Base-by-base conservation (phyloP, 2,329 filamentous ascomycete genomes). In the Scorias spongiosa region DNA sequence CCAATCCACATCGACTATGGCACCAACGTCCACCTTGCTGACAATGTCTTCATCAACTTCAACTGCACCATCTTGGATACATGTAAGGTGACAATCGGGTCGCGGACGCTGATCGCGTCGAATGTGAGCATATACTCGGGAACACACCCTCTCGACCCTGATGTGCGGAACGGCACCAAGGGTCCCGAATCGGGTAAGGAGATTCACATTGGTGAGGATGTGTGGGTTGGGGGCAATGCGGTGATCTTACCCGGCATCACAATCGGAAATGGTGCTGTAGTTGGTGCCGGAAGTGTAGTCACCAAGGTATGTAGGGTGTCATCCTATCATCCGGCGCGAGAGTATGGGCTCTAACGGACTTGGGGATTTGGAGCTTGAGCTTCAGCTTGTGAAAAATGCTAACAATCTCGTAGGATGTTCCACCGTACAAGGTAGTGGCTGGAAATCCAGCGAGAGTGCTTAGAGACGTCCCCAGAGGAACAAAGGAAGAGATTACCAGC, bases 251-350 rank as follows among this genome's bases (percentile, higher is more conserved):
- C 84, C 0, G 86, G 86, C 0, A 78, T 93, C 18, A 88, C 74
- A 1, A 81, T 93, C 50, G 86, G 87, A 0, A 70, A 72, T 44
- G 85, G 86, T 0, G 71, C 68, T 4, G 83, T 80, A 0, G 71
- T 93, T 47, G 87, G 84, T 1, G 86, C 87, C 1, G 84, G 81
- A 1, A 85, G 80, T 57, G 83, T 93, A 3, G 85, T 93, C 18
- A 91, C 84, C 2, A 91, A 81, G 66, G 71, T 71, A 48, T 41
- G 53, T 41, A 26, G 3, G 3, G 20, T 38, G 15, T 41, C 37
- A 39, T 37, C 18, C 2, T 8, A 2, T 28, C 17, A 11, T 28
- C n/a, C 5, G 14, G 14, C 6, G 5, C 3, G 7, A 11, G 18
- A 18, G 38, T 20, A 14, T 40, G 3, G 11, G 4, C 17, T 40